Percentiles rank a stretch among this genome's conserved stretches.
phyloP scores from a whole-genome alignment of 331 rosid genomes.

The Quercus lobata region DNA sequence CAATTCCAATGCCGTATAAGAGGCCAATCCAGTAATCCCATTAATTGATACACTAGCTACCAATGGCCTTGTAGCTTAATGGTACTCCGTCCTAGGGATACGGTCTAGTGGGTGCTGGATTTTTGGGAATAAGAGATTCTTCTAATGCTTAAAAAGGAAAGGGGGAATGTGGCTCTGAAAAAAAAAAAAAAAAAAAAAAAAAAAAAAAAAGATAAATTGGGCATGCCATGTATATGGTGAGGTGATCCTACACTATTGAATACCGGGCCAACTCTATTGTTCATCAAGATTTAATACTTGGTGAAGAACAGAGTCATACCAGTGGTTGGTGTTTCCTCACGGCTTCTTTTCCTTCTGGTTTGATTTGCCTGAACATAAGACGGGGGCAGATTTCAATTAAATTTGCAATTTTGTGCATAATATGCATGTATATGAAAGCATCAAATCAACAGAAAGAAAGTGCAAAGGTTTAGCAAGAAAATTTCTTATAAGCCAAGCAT shows the following conservation, averaged over 20 bases:
- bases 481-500: not conserved
- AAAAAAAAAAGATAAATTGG: not conserved
- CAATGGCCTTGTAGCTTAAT: not conserved
- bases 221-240: slow-evolving; percentile 13
- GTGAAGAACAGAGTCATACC: slow-evolving; percentile 63
- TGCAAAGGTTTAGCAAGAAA: not conserved
- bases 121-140: not conserved
- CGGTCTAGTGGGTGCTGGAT: not conserved
- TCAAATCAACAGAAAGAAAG: slow-evolving; percentile 1
- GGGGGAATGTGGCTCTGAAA: not conserved
- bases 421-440: not conserved
- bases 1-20: not conserved
- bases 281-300: slow-evolving; percentile 33
- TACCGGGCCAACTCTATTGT: slow-evolving; percentile 18
- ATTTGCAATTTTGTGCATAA: slow-evolving; percentile 12
- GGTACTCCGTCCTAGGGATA: not conserved
- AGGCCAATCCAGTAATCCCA: not conserved
- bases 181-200: not conserved
- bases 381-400: slow-evolving; percentile 21
- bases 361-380: slow-evolving; percentile 63
- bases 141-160: not conserved
- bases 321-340: slow-evolving; percentile 59
- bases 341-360: slow-evolving; percentile 74
- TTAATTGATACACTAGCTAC: not conserved
- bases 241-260: slow-evolving; percentile 4